Evolutionary conservation across 345 rosid species (phyloP), one percentile per base, ranked within the genome.

Genomic region (Kandelia obovata): DNA sequence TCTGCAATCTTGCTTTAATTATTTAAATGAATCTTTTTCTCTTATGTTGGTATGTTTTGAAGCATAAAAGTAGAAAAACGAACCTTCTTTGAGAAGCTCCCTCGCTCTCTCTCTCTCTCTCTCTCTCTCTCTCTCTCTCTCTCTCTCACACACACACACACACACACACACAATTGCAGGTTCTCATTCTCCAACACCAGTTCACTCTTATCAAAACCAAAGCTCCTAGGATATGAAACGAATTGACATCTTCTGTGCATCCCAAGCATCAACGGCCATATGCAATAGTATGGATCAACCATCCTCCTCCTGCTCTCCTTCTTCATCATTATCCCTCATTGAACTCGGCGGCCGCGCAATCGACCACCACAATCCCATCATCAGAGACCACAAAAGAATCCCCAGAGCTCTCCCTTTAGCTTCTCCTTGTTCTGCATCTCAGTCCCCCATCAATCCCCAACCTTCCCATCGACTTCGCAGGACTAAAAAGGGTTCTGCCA

Each of bases 321-420:
- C 65, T 4, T 23, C 53, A 23, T 67, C 76, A 16, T 66, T 76
- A 58, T 31, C 75, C 60, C 4, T 62, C 60, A 64, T 60, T 62
- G 80, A 70, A 51, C 81, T 80, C 1, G 87, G 83, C 35, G 90
- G 86, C 72, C 80, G 88, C 70, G 80, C 89, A 79, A 86, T 92
- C 64, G 96, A 92, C 75, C 95, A 96, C 75, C 89, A 90, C 81
- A 90, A 92, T 47, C 96, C 96, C 21, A 87, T 90, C 76, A 92
- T 87, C 78, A 71, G 92, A 60, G 96, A 92, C 64, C 82, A 77
- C 37, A 85, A 77, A 70, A 86, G 98, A 73, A 68, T 73, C 64
- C 68, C 89, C 64, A 80, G 79, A 72, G 51, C 82, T 20, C 77
- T 69, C 47, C 72, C 86, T 61, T 59, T 73, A 43, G 39, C 75